Evolutionary conservation across 345 rosid genomes (phyloP).

Genomic region (rapeseed (Brassica napus)): Da-Ae NC_063452.1:56124501-56125000

Average conservation of each 20-base stretch:
- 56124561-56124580: slow-evolving; percentile 72
- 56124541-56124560: slow-evolving; percentile 73
- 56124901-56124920: slow-evolving; percentile 55
- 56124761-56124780: slow-evolving; percentile 74
- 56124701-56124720: slow-evolving; percentile 74
- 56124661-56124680: slow-evolving; percentile 88
- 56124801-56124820: slow-evolving; percentile 78
- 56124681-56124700: slow-evolving; percentile 54
- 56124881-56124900: slow-evolving; percentile 81
- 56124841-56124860: slow-evolving; percentile 72
- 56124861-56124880: slow-evolving; percentile 75
- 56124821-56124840: slow-evolving; percentile 68
- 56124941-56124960: slow-evolving; percentile 80
- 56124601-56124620: slow-evolving; percentile 65
- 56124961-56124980: slow-evolving; percentile 73
- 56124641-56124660: slow-evolving; percentile 52
- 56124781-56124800: slow-evolving; percentile 72
- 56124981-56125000: slow-evolving; percentile 71
- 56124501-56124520: slow-evolving; percentile 78
- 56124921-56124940: slow-evolving; percentile 65
- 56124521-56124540: slow-evolving; percentile 87
- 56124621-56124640: slow-evolving; percentile 46
- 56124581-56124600: slow-evolving; percentile 64
- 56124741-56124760: slow-evolving; percentile 66
- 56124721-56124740: slow-evolving; percentile 60